Evolutionary conservation across 306 rosid species (phyloP), one percentile per base, ranked within the genome.

Genomic region (Castanea mollissima): DNA sequence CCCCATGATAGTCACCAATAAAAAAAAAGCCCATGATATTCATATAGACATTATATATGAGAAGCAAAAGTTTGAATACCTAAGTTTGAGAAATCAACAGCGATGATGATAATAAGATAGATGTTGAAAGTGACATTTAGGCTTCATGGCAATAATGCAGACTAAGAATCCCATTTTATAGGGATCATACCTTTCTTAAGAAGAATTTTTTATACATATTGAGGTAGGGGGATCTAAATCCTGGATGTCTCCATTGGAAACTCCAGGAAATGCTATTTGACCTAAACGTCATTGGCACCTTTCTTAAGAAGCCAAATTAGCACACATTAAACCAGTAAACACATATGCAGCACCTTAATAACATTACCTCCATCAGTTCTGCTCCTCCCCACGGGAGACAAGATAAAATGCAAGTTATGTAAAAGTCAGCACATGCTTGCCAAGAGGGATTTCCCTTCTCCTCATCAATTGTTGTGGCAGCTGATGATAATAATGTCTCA

Each of bases 371-470:
- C 73, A 27, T 21, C 80, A 95, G 94, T 85, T 95, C 99, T 34
- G 98, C 98, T 84, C 96, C 99, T 55, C 99, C 99, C 98, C 99
- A 95, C 4, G 99, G 98, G 65, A 95, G 97, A 89, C 93, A 95
- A 34, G 99, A 91, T 64, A 95, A 85, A 80, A 95, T 87, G 85
- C 99, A 95, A 77, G 88, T 82, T 27, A 95, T 90, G 84, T 93
- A 95, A 82, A 95, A 95, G 87, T 95, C 99, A 56, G 98, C 99
- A 69, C 91, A 89, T 18, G 99, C 91, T 85, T 95, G 99, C 98
- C 99, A 95, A 74, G 97, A 84, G 51, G 99, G 98, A 79, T 93
- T 95, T 58, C 99, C 99, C 86, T 95, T 95, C 79, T 93, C 99
- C 73, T 95, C 99, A 58, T 95, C 99, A 41, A 93, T 92, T 44